Base-by-base conservation (phyloP, 192 early-diverging fungal species). In the Chytriomyces confervae region DNA sequence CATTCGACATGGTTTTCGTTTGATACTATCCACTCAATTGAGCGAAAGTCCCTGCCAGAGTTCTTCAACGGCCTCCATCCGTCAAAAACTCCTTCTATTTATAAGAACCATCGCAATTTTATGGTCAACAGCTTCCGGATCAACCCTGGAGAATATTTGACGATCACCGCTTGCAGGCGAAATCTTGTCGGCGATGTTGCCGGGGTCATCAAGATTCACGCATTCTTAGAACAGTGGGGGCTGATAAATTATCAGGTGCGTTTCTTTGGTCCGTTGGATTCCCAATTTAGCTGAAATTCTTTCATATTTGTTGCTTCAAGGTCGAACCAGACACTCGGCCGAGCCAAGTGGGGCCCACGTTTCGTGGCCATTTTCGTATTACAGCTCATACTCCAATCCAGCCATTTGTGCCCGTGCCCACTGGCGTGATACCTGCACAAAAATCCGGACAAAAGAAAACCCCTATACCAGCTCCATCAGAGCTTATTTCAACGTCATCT, bases 91-190 rank as follows among this genome's bases (percentile, higher is more conserved):
- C 95, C 95, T 0, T 83, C 89, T 1, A 88, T 99, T 47, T 99
- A 97, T 83, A 92, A 93, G 83, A 94, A 85, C 72, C 85, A 98
- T 78, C 91, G 98, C 63, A 95, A 99, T 84, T 99, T 99, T 78
- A 99, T 99, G 94, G 88, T 99, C 86, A 97, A 98, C 84, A 94
- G 93, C n/a, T 97, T 97, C 82, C 92, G 98, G 23, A 86, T 98
- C 63, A 97, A 96, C 78, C 96, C 98, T 6, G 82, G 88, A 11
- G 96, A 99, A 81, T 99, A 99, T 82, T 84, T 99, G 51, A 96
- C 96, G 9, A 94, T 99, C 16, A 99, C 98, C 2, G 98, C 98
- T 1, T 97, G 95, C 84, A 83, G 97, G 63, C 85, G 98, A 43
- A 97, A 98, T 83, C 86, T 99, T 74, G 96, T 96, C 0, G 98